These are phyloP conservation scores for Neofusicoccum parvum DNA, from an alignment of 2,329 filamentous ascomycete genomes.

Conservation along the genomic window DNA sequence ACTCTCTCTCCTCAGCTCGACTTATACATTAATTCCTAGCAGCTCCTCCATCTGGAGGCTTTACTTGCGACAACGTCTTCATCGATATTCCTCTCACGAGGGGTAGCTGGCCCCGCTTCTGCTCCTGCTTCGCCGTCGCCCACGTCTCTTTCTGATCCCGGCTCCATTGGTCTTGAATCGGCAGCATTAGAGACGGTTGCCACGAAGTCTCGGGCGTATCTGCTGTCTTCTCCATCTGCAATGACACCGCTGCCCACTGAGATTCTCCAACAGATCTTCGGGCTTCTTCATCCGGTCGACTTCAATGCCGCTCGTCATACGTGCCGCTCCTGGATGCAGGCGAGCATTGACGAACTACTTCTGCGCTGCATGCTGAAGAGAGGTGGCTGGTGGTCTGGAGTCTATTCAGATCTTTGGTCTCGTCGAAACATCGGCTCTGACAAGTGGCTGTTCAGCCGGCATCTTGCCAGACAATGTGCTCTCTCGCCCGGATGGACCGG, in stretches of 20 bases:
- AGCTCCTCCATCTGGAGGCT: neutral
- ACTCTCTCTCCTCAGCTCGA: neutral
- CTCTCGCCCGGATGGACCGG: constrained; percentile 46
- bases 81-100: constrained; percentile 50
- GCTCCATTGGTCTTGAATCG: constrained; percentile 25
- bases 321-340: constrained; percentile 62
- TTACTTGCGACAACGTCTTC: constrained; percentile 45
- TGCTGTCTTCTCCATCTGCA: neutral
- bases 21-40: neutral
- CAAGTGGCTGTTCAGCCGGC: constrained; percentile 49
- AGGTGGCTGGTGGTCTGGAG: constrained; percentile 54
- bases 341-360: constrained; percentile 55
- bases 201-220: neutral
- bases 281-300: constrained; percentile 48
- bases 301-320: constrained; percentile 64
- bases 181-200: constrained; percentile 37
- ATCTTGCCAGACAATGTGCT: constrained; percentile 54
- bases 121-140: constrained; percentile 24
- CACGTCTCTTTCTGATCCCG: constrained; percentile 25
- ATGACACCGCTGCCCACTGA: constrained; percentile 38
- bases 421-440: constrained; percentile 19
- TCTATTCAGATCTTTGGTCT: constrained; percentile 21
- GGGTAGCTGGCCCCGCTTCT: constrained; percentile 43
- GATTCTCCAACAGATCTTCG: constrained; percentile 52
- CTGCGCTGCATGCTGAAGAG: constrained; percentile 57